phyloP scores from a whole-genome alignment of 73 alveolate species.

The Paramecium caudatum region DNA sequence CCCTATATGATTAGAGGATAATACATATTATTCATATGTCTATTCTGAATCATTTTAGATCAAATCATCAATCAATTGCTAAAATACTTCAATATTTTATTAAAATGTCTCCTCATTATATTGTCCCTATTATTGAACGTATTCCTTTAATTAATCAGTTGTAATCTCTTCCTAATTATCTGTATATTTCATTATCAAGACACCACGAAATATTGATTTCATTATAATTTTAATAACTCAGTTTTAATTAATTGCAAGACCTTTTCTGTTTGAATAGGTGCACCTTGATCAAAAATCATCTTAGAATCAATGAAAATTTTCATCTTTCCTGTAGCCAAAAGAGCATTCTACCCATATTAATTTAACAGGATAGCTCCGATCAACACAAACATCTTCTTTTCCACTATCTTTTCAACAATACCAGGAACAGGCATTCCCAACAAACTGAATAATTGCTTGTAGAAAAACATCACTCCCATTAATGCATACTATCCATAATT shows the following conservation, averaged over 20 bases:
- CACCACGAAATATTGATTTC: constrained; percentile 61
- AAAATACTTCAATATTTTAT: not conserved
- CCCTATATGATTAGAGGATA: not conserved
- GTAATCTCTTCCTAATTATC: constrained; percentile 50
- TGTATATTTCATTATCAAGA: constrained; percentile 52
- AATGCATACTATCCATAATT: constrained; percentile 57
- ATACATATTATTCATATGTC: constrained; percentile 56
- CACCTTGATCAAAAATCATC: constrained; percentile 3
- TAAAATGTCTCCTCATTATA: constrained; percentile 17
- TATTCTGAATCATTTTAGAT: constrained; percentile 53
- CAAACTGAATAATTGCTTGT: constrained; percentile 40
- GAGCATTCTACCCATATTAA: not conserved
- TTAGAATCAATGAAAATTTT: constrained; percentile 34
- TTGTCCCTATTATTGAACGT: not conserved
- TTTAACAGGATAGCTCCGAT: not conserved
- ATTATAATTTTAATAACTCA: constrained; percentile 63
- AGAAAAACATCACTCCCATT: constrained; percentile 52
- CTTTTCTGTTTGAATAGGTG: constrained; percentile 1
- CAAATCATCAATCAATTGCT: constrained; percentile 45
- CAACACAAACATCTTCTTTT: constrained; percentile 63
- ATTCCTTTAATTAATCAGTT: constrained; percentile 14
- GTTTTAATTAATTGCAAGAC: constrained; percentile 29
- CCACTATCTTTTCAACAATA: constrained; percentile 44
- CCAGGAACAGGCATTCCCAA: constrained; percentile 27
- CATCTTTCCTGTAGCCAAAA: constrained; percentile 35